Base-by-base conservation (phyloP, 2,329 filamentous ascomycete genomes). In the Claviceps cyperi region DNA sequence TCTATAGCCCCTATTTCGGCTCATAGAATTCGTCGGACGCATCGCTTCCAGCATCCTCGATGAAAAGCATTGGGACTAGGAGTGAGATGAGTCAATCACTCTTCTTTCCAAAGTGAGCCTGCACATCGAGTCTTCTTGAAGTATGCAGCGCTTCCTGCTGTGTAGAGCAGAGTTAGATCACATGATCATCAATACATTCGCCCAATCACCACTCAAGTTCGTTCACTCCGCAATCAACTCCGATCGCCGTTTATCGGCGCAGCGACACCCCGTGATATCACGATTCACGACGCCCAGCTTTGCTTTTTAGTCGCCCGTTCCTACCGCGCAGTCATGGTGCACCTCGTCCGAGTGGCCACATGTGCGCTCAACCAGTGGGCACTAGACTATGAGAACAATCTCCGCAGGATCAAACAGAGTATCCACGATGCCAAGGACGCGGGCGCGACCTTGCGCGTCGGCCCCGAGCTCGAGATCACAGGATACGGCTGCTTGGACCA, bases 401-500 rank as follows among this genome's bases (percentile, higher is more conserved):
- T 71, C 2, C 70, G 74, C 46, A 71, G 83, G 17, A 84, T 86
- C 54, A 72, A 81, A 17, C 70, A 83, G 60, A 80, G 76, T 50
- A 80, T 85, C 56, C 69, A 65, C 37, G 56, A 66, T 24, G 80
- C 82, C 17, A 85, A 84, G 62, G 68, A 66, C 45, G 69, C 70
- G 3, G 77, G 79, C 24, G 81, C 81, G n/a, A 75, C 70, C 9
- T 64, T 85, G n/a, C 72, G 81, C 48, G 73, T 76, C 2, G 77
- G 78, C 3, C 78, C 74, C 2, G 50, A 71, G 78, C 64, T 75
- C 17, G 73, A 76, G 59, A 69, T 64, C 8, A 55, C 52, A 3
- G 59, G 58, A 21, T 64, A 69, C 51, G 52, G 43, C 28, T 50
- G 44, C 39, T 39, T 35, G 43, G 45, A 39, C 17, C 41, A 84